These are phyloP conservation scores for Diplodia sapinea DNA, from an alignment of 2,329 filamentous ascomycete species.

Conservation along the genomic window DNA sequence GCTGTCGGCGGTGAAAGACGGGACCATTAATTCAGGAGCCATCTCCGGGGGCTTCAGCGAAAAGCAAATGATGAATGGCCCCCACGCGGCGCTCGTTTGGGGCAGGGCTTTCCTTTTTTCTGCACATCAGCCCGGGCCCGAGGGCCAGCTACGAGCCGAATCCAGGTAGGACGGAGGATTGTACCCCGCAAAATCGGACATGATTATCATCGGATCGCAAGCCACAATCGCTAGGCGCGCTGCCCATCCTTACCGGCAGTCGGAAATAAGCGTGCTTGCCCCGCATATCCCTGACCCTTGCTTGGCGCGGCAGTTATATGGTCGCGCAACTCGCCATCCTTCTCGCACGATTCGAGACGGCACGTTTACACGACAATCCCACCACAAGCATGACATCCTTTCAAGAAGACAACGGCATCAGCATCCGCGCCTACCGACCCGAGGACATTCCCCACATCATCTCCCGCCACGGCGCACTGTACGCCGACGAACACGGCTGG, in stretches of 20 bases:
- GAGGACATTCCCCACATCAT: slow-evolving; percentile 7
- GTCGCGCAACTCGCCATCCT: neutral
- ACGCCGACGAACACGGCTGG: slow-evolving; percentile 4
- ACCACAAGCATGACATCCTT: neutral
- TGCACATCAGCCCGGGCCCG: slow-evolving; percentile 1
- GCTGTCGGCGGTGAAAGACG: neutral
- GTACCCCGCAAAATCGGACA: neutral
- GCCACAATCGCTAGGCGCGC: neutral
- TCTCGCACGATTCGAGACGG: no score
- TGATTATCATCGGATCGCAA: neutral
- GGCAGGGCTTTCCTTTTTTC: neutral
- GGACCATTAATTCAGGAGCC: neutral
- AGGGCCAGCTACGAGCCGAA: neutral
- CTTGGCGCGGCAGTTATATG: slow-evolving; percentile 1
- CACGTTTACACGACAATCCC: no score
- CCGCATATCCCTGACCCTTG: neutral
- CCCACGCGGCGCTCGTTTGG: neutral
- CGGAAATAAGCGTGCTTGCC: neutral
- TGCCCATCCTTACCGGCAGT: neutral
- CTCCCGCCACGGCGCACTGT: neutral
- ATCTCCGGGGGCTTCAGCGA: neutral
- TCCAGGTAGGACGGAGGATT: neutral
- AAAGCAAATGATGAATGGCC: neutral
- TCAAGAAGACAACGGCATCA: neutral
- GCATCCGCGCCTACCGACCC: neutral